Evolutionary conservation across 768 basidiomycete species (phyloP).

Genomic region (Mycena metata): DNA sequence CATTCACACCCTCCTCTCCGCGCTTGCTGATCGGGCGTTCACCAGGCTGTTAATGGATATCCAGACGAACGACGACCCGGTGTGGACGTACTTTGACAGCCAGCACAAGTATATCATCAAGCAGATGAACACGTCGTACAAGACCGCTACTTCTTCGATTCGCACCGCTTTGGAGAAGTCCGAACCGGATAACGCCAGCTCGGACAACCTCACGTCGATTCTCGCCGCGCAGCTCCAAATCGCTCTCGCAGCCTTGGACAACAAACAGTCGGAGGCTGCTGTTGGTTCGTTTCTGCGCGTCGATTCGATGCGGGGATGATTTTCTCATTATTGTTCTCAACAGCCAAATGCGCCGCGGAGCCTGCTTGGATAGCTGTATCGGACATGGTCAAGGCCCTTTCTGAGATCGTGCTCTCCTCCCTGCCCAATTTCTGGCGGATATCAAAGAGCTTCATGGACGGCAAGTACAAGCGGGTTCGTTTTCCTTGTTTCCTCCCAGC

Average conservation of each 20-base stretch:
- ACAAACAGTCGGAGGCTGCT: constrained; percentile 71
- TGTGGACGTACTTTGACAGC: constrained; percentile 96
- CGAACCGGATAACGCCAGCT: constrained; percentile 49
- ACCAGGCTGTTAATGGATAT: constrained; percentile 89
- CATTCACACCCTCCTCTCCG: constrained; percentile 1
- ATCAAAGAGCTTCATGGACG: constrained; percentile 90
- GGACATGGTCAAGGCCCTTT: constrained; percentile 87
- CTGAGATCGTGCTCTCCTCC: constrained; percentile 85
- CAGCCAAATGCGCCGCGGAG: constrained; percentile 79
- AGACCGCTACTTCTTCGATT: constrained; percentile 63
- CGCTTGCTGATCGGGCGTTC: constrained; percentile 19
- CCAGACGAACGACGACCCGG: constrained; percentile 87
- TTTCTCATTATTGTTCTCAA: constrained; percentile 15
- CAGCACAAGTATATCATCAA: constrained; percentile 91
- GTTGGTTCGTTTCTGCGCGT: constrained; percentile 61
- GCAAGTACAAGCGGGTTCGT: constrained; percentile 88
- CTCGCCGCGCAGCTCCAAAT: constrained; percentile 71
- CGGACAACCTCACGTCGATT: constrained; percentile 56
- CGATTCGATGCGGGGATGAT: not conserved
- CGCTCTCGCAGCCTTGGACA: constrained; percentile 71
- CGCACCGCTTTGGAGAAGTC: constrained; percentile 69
- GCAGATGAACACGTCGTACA: constrained; percentile 76
- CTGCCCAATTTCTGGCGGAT: constrained; percentile 97
- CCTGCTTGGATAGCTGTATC: constrained; percentile 87
- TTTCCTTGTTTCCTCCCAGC: constrained; percentile 1